These are phyloP conservation scores for Cornus controversa DNA, from an alignment of 148 eudicot genomes.

Conservation along the genomic window DNA sequence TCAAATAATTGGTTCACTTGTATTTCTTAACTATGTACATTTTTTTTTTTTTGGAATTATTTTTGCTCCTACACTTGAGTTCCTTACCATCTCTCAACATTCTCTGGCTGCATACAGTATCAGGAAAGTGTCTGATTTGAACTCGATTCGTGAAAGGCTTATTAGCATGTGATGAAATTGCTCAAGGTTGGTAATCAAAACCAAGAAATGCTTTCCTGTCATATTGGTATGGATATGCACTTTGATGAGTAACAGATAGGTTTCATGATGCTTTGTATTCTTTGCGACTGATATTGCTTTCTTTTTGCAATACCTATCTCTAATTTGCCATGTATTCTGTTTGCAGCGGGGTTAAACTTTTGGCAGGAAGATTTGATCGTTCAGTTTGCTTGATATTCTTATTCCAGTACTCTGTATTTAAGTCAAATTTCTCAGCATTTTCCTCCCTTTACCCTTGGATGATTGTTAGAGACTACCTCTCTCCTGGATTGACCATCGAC, in stretches of 20 bases:
- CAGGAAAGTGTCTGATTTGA: slow-evolving; percentile 36
- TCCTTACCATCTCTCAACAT: background rate
- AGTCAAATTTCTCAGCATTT: background rate
- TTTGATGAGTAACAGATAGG: background rate
- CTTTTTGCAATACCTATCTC: too few species aligned
- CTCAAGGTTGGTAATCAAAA: slow-evolving; percentile 10
- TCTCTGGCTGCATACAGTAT: slow-evolving; percentile 25
- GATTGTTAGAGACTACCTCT: background rate
- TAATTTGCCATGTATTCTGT: background rate
- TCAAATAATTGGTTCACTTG: too few species aligned
- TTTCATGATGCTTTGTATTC: background rate
- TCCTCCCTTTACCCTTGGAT: background rate
- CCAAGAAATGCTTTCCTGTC: background rate
- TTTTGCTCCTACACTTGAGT: too few species aligned
- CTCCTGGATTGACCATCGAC: background rate
- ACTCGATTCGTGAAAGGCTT: slow-evolving; percentile 29
- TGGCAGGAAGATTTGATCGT: background rate
- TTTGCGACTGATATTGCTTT: background rate
- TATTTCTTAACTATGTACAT: too few species aligned
- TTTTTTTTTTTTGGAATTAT: too few species aligned
- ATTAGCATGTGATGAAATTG: slow-evolving; percentile 10
- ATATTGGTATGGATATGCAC: background rate
- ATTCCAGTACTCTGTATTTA: background rate
- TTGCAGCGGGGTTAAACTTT: background rate
- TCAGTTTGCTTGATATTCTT: background rate